phyloP scores from a whole-genome alignment of 2,329 filamentous ascomycete genomes.

The Chaetomium sp. region DNA sequence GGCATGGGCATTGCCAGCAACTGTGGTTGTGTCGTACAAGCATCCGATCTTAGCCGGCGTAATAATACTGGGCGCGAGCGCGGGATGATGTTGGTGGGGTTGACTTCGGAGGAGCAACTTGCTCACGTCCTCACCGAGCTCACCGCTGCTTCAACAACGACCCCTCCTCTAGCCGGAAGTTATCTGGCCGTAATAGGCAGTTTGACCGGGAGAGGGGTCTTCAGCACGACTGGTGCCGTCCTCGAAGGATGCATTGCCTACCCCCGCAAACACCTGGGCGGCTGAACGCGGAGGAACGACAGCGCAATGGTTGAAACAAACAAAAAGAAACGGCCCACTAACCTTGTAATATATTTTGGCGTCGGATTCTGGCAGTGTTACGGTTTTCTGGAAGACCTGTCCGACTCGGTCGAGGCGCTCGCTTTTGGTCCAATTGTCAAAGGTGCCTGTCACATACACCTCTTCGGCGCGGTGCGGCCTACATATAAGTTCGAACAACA shows the following conservation, averaged over 20 bases:
- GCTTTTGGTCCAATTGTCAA: conserved; percentile 90
- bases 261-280: neutral
- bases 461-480: conserved; percentile 84
- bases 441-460: conserved; percentile 93
- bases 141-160: conserved; percentile 18
- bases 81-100: conserved; percentile 18
- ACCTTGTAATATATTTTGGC: conserved; percentile 96
- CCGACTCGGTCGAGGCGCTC: conserved; percentile 78
- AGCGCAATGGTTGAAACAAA: neutral
- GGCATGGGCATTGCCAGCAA: neutral
- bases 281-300: neutral
- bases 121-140: conserved; percentile 17
- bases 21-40: neutral
- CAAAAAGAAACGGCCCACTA: conserved; percentile 38
- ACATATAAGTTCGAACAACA: conserved; percentile 26
- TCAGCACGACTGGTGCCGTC: too few species aligned
- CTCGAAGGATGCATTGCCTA: neutral
- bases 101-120: conserved; percentile 9
- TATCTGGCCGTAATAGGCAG: neutral
- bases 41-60: neutral
- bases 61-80: neutral
- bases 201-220: neutral
- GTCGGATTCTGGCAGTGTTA: conserved; percentile 65
- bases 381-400: conserved; percentile 76
- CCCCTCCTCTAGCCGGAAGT: neutral